These are phyloP conservation scores for Nigrospora sphaerica DNA, from an alignment of 2,329 filamentous ascomycete genomes.

Conservation along the genomic window DNA sequence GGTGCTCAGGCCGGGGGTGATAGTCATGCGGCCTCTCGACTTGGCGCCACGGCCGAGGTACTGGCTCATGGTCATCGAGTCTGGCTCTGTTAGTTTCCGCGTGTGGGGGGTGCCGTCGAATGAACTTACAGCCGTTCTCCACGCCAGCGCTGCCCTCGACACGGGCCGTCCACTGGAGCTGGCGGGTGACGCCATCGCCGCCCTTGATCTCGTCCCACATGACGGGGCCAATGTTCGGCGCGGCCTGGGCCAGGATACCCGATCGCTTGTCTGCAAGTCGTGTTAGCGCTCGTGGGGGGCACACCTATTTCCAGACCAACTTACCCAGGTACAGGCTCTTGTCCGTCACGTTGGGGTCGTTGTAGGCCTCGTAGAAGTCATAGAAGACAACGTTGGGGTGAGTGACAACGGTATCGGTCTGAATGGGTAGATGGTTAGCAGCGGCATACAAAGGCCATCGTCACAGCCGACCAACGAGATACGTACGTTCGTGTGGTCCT, in stretches of 20 bases:
- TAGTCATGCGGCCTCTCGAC: conserved; percentile 55
- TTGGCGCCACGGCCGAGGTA: conserved; percentile 59
- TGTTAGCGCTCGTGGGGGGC: conserved; percentile 6
- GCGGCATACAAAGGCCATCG: too few relatives aligned
- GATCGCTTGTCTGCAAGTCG: conserved; percentile 30
- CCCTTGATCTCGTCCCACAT: conserved; percentile 52
- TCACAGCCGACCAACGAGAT: conserved; percentile 9
- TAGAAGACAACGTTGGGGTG: conserved; percentile 49
- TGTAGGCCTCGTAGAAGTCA: conserved; percentile 58
- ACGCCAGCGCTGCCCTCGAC: conserved; percentile 48
- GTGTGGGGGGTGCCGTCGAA: not conserved
- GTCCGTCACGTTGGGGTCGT: conserved; percentile 37
- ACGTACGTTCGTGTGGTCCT: conserved; percentile 42
- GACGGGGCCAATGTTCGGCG: conserved; percentile 58
- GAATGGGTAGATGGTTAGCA: not conserved
- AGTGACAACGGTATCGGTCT: conserved; percentile 38
- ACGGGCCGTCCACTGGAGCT: conserved; percentile 60
- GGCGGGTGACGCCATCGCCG: conserved; percentile 52
- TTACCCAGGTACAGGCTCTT: conserved; percentile 35
- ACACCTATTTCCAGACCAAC: conserved; percentile 5
- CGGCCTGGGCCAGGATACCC: conserved; percentile 57
- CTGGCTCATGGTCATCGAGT: conserved; percentile 45
- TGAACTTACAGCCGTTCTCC: conserved; percentile 20
- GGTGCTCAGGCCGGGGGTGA: conserved; percentile 50
- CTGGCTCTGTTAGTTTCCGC: conserved; percentile 16